A percentile compares a stretch with the other conserved stretches of the same genome.
Evolutionary conservation across 2,329 filamentous ascomycete genomes (phyloP).

Genomic region (Fusarium tuaranense): DNA sequence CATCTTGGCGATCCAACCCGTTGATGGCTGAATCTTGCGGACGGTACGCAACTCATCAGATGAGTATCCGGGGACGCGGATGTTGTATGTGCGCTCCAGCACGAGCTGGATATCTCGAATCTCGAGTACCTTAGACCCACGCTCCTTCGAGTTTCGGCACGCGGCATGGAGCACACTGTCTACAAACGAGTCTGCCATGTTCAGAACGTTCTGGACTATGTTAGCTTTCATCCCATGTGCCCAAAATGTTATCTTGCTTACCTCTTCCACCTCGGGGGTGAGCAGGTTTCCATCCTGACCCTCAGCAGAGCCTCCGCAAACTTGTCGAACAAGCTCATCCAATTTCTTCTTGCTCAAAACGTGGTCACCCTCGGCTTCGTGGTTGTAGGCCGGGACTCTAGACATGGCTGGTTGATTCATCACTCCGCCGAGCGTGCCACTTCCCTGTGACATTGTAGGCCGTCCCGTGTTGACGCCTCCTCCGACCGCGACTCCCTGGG

Average conservation of each 20-base stretch:
- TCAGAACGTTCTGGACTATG: conserved; percentile 78
- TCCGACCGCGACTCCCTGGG: conserved; percentile 77
- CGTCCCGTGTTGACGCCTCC: conserved; percentile 73
- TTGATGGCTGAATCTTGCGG: conserved; percentile 88
- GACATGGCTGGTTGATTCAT: conserved; percentile 88
- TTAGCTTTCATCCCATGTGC: conserved; percentile 26
- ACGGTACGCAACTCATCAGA: conserved; percentile 95
- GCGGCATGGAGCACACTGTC: conserved; percentile 89
- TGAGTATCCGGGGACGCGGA: conserved; percentile 92
- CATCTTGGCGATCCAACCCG: conserved; percentile 96
- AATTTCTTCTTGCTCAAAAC: conserved; percentile 98
- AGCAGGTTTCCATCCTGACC: conserved; percentile 81
- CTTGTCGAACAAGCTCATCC: conserved; percentile 93
- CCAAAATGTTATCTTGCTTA: conserved; percentile 54
- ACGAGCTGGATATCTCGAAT: conserved; percentile 87
- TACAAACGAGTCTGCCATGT: conserved; percentile 93
- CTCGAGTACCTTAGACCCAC: conserved; percentile 90
- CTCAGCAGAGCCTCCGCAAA: conserved; percentile 83
- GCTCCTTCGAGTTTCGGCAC: conserved; percentile 92
- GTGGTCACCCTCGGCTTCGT: conserved; percentile 92
- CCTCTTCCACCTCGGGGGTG: conserved; percentile 95
- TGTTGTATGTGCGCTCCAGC: conserved; percentile 87
- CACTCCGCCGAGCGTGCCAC: conserved; percentile 80
- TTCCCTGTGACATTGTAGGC: conserved; percentile 86
- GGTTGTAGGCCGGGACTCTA: conserved; percentile 84